Evolutionary conservation across 805 yeast genomes (phyloP), one percentile per base, ranked within the genome.

Genomic region (Candida arabinofermentans): DNA sequence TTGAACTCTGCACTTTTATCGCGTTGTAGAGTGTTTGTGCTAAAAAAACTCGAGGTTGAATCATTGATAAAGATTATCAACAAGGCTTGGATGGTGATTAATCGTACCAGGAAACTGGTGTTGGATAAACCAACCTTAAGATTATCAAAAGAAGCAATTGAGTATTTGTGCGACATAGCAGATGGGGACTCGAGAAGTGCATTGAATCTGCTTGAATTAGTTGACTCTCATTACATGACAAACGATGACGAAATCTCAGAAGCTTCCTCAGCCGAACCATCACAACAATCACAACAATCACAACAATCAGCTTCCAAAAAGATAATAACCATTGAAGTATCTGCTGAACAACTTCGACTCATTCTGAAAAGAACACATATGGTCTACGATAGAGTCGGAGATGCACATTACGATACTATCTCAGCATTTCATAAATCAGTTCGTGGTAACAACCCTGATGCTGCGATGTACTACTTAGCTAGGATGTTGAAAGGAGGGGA

Each of bases 341-440:
- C 63, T 1, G 57, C 63, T 10, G 66, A 65, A 0, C 47, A 59
- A 14, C 49, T 82, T 30, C 68, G 74, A 33, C 41, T 60, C 47
- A 51, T 75, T 37, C 48, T 79, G 56, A 52, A 70, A 57, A 64
- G 78, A 57, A 72, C 81, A 2, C 74, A 74, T 38, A 69, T 77
- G 62, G 65, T 81, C 51, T 90, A 91, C 58, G 98, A 93, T 61
- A 71, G 86, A 36, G 81, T 79, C 26, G 97, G 97, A 1, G 99
- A 93, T 53, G 78, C 80, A 4, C 99, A 93, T 61, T 93, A 93
- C 61, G 99, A 93, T 59, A 79, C 96, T 1, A 93, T 93, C 6
- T 86, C 96, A 12, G 99, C 99, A 1, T 85, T 93, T 50, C 99
- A 93, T 65, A 93, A 93, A 57, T 77, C 96, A 0, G 77, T 93